Evolutionary conservation across 495 filamentous ascomycete species (phyloP).

Genomic region (Copromyces sp.): DNA sequence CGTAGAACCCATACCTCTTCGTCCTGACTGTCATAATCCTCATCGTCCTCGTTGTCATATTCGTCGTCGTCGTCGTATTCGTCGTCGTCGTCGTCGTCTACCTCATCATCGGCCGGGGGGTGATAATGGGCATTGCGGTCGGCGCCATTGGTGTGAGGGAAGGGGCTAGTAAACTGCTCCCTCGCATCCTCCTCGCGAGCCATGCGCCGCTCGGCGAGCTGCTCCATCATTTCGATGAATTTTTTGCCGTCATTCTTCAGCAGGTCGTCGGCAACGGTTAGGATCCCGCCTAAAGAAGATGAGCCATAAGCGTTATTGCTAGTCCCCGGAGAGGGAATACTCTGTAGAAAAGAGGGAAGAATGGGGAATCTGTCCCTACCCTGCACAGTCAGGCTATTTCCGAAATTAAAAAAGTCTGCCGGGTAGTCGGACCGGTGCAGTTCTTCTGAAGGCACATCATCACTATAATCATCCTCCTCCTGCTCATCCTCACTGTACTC

Average conservation of each 20-base stretch:
- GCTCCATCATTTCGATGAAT: conserved; percentile 99
- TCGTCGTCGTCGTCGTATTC: conserved; percentile 52
- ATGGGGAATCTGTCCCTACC: conserved; percentile 49
- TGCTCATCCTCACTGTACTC: conserved; percentile 39
- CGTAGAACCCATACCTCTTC: conserved; percentile 46
- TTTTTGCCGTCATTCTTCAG: conserved; percentile 98
- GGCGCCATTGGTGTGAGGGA: conserved; percentile 38
- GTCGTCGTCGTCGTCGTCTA: conserved; percentile 60
- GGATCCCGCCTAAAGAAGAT: conserved; percentile 71
- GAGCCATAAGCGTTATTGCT: conserved; percentile 34
- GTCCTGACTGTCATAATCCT: conserved; percentile 78
- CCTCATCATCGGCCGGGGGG: conserved; percentile 55
- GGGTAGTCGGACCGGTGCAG: conserved; percentile 55
- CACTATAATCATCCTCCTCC: conserved; percentile 43
- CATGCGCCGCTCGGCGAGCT: conserved; percentile 95
- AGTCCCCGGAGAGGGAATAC: conserved; percentile 24
- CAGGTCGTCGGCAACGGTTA: conserved; percentile 96
- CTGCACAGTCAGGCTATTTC: conserved; percentile 93
- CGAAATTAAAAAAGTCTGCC: conserved; percentile 90
- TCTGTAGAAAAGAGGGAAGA: conserved; percentile 26
- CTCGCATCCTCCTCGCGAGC: conserved; percentile 87
- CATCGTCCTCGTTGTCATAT: conserved; percentile 76
- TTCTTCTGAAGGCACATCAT: conserved; percentile 47
- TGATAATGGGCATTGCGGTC: conserved; percentile 36
- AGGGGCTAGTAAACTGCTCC: conserved; percentile 54